A percentile compares a stretch with the other conserved stretches of the same genome.
phyloP scores from a whole-genome alignment of 1,284 basidiomycete species.

The Microbotryomycetes sp. region DNA sequence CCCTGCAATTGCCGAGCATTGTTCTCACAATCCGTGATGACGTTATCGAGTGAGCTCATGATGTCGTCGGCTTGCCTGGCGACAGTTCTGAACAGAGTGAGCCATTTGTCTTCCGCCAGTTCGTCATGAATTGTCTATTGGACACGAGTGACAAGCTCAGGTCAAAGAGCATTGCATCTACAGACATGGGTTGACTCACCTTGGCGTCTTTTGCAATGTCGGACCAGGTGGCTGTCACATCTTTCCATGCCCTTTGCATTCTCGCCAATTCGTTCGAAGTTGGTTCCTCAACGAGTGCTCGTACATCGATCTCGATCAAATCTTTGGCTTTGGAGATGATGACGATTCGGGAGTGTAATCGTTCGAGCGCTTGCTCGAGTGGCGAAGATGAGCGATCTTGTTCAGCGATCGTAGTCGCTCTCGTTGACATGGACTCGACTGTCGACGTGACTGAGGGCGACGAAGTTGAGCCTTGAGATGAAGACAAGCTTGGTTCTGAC shows the following conservation, averaged over 20 bases:
- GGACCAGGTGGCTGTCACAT: conserved; percentile 54
- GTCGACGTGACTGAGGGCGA: background rate
- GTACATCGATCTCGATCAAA: background rate
- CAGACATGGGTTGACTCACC: too few species aligned
- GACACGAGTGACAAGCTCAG: too few species aligned
- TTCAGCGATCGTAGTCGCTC: background rate
- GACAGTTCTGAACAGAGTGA: conserved; percentile 87
- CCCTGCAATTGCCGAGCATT: conserved; percentile 17
- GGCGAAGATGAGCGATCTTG: background rate
- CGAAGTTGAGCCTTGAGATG: conserved; percentile 33
- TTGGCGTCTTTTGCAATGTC: conserved; percentile 71
- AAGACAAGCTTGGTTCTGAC: conserved; percentile 54
- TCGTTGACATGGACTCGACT: background rate
- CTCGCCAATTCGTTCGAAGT: too few species aligned
- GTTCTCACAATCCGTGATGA: conserved; percentile 73
- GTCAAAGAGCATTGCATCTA: too few species aligned
- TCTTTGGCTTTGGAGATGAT: background rate
- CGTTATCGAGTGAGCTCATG: conserved; percentile 92
- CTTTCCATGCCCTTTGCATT: conserved; percentile 51
- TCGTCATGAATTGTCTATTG: conserved; percentile 63
- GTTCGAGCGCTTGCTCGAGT: background rate
- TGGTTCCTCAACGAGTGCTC: background rate
- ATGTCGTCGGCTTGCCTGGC: conserved; percentile 88
- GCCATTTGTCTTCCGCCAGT: conserved; percentile 86
- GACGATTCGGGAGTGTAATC: background rate